Base-by-base conservation (phyloP, 2,329 filamentous ascomycete species). In the Fusarium sulawesiense region DNA sequence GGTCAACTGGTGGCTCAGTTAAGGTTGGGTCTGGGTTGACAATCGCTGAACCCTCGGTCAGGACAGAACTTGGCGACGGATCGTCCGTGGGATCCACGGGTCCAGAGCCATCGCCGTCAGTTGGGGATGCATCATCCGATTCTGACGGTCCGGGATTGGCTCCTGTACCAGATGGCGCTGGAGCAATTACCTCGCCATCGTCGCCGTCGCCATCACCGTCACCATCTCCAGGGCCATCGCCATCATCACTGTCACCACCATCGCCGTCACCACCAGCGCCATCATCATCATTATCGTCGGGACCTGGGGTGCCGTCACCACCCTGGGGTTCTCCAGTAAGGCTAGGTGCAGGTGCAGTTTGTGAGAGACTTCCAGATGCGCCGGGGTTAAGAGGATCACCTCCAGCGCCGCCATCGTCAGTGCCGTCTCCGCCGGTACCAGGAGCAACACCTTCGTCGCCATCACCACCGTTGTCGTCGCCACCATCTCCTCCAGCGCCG, bases 1-100 rank as follows among this genome's bases (percentile, higher is more conserved):
- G 5, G 14, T 44, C 20, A 3, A 4, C 11, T 7, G 18, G 23
- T 12, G 6, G 23, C 5, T 2, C 8, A 13, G 25, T 30, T n/a
- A 47, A 40, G 3, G 3, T 46, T 21, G 55, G 7, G 4, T 20
- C 42, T 1, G 61, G 48, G 7, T 66, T 66, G 21, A 55, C 13
- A 5, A 66, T 41, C 2, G 63, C 30, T 14, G 63, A 44, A 12
- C 42, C 63, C 3, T 66, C 55, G 3, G 54, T 41, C 21, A 55
- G 3, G 4, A 66, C 8, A 7, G 61, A 54, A 11, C 34, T 61
- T 37, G 32, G n/a, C 7, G 30, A n/a, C 20, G 21, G 11, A n/a
- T 41, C 21, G 12, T 18, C 47, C 12, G 42, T 55, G 18, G 29
- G 48, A 6, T 27, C 23, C 7, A 14, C 20, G 29, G 27, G n/a